Evolutionary conservation across 2,329 filamentous ascomycete genomes (phyloP).

Genomic region (Exophiala sp.): DNA sequence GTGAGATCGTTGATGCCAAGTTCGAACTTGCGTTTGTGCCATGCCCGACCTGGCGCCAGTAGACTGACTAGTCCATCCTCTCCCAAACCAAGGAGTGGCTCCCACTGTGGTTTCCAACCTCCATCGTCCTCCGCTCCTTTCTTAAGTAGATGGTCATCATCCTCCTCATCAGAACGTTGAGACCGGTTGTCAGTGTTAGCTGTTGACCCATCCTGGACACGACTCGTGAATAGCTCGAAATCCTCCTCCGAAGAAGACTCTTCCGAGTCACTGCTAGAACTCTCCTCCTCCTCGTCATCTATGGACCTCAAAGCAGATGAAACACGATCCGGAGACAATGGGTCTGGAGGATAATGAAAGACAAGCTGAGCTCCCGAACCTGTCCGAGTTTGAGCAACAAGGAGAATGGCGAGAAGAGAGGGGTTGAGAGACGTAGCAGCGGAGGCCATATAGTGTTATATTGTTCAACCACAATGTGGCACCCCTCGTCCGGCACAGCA

Average conservation of each 20-base stretch:
- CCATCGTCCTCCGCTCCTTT: slow-evolving; percentile 12
- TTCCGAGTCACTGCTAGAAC: slow-evolving; percentile 26
- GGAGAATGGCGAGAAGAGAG: slow-evolving; percentile 62
- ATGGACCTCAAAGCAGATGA: slow-evolving; percentile 9
- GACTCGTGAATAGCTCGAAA: slow-evolving; percentile 20
- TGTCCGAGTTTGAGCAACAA: slow-evolving; percentile 69
- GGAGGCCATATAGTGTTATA: slow-evolving; percentile 37
- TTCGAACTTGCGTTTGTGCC: slow-evolving; percentile 77
- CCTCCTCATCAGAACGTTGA: slow-evolving; percentile 20
- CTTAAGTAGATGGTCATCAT: slow-evolving; percentile 14
- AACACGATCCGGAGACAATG: slow-evolving; percentile 26
- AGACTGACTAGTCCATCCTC: slow-evolving; percentile 75
- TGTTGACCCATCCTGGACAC: slow-evolving; percentile 6
- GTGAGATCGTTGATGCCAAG: slow-evolving; percentile 72
- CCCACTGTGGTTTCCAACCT: slow-evolving; percentile 35
- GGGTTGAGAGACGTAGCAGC: slow-evolving; percentile 47
- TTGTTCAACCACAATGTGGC: not conserved
- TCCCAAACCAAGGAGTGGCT: slow-evolving; percentile 66
- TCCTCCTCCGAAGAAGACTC: slow-evolving; percentile 25
- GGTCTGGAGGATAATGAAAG: slow-evolving; percentile 72
- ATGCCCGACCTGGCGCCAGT: slow-evolving; percentile 63
- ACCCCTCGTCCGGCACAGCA: not conserved
- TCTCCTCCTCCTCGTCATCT: slow-evolving; percentile 24
- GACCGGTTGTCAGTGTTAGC: slow-evolving; percentile 9
- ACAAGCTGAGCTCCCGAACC: slow-evolving; percentile 77